A percentile compares a stretch with the other conserved stretches of the same genome.
phyloP scores from a whole-genome alignment of 768 basidiomycete genomes.

The Mycena vitilis region DNA sequence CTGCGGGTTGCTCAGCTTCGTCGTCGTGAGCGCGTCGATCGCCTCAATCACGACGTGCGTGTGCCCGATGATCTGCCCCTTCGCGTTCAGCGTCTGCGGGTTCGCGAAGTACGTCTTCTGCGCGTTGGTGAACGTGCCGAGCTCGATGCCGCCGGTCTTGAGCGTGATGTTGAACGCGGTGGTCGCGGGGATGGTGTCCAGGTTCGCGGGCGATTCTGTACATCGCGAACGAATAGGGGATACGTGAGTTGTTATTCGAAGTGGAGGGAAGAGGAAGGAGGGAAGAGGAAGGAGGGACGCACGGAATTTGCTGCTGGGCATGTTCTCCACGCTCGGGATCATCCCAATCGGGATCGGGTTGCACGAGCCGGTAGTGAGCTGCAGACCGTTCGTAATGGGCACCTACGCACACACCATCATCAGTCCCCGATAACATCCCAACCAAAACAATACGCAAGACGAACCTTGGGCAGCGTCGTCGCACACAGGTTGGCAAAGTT shows the following conservation, averaged over 20 bases:
- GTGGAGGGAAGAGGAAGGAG: too few relatives aligned
- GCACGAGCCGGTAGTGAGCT: slow-evolving; percentile 61
- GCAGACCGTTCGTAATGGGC: slow-evolving; percentile 65
- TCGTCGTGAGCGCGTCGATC: background rate
- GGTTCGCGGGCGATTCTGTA: slow-evolving; percentile 46
- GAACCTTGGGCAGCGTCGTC: slow-evolving; percentile 45
- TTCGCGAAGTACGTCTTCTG: slow-evolving; percentile 61
- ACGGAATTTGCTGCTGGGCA: slow-evolving; percentile 62
- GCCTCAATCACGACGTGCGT: slow-evolving; percentile 56
- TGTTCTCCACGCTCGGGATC: slow-evolving; percentile 55
- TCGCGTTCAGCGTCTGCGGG: slow-evolving; percentile 59
- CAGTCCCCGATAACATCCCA: too few relatives aligned
- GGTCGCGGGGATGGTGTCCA: slow-evolving; percentile 52
- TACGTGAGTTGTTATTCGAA: too few relatives aligned
- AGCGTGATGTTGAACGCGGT: slow-evolving; percentile 58
- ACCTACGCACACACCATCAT: slow-evolving; percentile 8
- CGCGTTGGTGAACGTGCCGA: slow-evolving; percentile 66
- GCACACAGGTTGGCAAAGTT: slow-evolving; percentile 75
- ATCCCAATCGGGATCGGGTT: slow-evolving; percentile 64
- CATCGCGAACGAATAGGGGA: too few relatives aligned
- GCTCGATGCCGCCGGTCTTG: slow-evolving; percentile 49
- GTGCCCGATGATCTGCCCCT: slow-evolving; percentile 63
- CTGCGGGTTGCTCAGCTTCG: slow-evolving; percentile 30
- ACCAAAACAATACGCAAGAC: too few relatives aligned
- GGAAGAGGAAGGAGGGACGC: background rate